These are phyloP conservation scores for Hericium rajendrae DNA, from an alignment of 768 basidiomycete genomes.

Conservation along the genomic window DNA sequence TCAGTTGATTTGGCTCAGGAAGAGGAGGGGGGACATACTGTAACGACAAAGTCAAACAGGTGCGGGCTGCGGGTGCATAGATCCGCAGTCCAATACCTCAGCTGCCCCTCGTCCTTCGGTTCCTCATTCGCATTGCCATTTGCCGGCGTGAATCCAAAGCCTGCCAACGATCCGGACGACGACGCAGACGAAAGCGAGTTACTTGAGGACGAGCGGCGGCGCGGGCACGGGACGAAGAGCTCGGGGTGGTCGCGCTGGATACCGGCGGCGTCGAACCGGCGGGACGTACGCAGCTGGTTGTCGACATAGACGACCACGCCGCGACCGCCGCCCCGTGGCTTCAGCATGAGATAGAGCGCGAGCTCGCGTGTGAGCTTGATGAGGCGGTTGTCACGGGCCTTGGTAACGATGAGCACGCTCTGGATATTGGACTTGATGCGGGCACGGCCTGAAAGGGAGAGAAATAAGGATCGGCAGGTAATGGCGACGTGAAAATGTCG, in stretches of 20 bases:
- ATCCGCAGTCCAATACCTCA: slow-evolving; percentile 94
- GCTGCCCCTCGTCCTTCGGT: slow-evolving; percentile 69
- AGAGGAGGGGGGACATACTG: slow-evolving; percentile 43
- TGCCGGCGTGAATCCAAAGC: slow-evolving; percentile 25
- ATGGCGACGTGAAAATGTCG: not conserved
- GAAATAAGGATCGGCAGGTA: not conserved
- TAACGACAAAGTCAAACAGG: slow-evolving; percentile 95
- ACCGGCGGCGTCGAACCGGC: slow-evolving; percentile 89
- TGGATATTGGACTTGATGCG: slow-evolving; percentile 88
- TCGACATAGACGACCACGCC: slow-evolving; percentile 94
- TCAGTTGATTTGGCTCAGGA: not conserved
- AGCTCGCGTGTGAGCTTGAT: slow-evolving; percentile 92
- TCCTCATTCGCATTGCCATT: slow-evolving; percentile 39
- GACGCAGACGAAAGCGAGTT: slow-evolving; percentile 51
- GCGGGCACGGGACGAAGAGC: slow-evolving; percentile 71
- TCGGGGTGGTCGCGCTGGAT: slow-evolving; percentile 82
- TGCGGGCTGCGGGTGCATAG: slow-evolving; percentile 91
- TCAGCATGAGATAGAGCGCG: slow-evolving; percentile 92
- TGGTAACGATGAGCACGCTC: slow-evolving; percentile 90
- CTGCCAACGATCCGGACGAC: not conserved
- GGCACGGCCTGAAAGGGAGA: slow-evolving; percentile 59
- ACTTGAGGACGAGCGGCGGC: slow-evolving; percentile 62
- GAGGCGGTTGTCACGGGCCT: slow-evolving; percentile 92
- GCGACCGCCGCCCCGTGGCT: slow-evolving; percentile 55
- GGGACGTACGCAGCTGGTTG: slow-evolving; percentile 77